These are phyloP conservation scores for Neocucurbitaria cava DNA, from an alignment of 2,329 filamentous ascomycete species.

Conservation along the genomic window DNA sequence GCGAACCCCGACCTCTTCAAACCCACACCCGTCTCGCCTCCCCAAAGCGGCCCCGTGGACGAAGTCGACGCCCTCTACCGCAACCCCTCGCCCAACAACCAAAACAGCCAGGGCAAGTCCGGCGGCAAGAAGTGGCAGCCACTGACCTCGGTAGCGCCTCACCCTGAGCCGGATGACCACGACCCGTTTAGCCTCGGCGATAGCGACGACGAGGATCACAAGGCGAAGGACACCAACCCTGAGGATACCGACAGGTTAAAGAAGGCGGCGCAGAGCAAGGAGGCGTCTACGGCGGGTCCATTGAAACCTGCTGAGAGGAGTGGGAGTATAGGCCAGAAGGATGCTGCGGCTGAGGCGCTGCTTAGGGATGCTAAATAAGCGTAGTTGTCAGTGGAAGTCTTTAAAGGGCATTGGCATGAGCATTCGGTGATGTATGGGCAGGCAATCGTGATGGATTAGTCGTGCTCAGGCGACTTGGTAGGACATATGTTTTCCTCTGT, in stretches of 20 bases:
- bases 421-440: neutral
- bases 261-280: slow-evolving; percentile 53
- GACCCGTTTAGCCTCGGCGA: slow-evolving; percentile 97
- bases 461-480: neutral
- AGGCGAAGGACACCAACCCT: slow-evolving; percentile 67
- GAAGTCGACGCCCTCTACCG: slow-evolving; percentile 81
- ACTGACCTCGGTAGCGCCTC: slow-evolving; percentile 82
- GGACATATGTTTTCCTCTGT: neutral
- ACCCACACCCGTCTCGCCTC: slow-evolving; percentile 61
- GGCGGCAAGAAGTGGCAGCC: slow-evolving; percentile 98
- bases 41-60: slow-evolving; percentile 70
- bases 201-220: slow-evolving; percentile 85
- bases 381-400: too few relatives aligned
- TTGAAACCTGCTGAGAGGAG: slow-evolving; percentile 50
- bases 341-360: slow-evolving; percentile 56
- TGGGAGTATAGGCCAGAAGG: slow-evolving; percentile 52
- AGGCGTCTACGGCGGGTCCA: slow-evolving; percentile 30
- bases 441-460: neutral
- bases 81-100: slow-evolving; percentile 46
- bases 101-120: slow-evolving; percentile 38
- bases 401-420: neutral
- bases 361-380: slow-evolving; percentile 49
- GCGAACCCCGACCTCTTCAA: slow-evolving; percentile 85
- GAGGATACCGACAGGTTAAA: slow-evolving; percentile 62
- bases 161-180: slow-evolving; percentile 80